phyloP scores from a whole-genome alignment of 169 alveolate genomes.

The Neospora caninum region DNA sequence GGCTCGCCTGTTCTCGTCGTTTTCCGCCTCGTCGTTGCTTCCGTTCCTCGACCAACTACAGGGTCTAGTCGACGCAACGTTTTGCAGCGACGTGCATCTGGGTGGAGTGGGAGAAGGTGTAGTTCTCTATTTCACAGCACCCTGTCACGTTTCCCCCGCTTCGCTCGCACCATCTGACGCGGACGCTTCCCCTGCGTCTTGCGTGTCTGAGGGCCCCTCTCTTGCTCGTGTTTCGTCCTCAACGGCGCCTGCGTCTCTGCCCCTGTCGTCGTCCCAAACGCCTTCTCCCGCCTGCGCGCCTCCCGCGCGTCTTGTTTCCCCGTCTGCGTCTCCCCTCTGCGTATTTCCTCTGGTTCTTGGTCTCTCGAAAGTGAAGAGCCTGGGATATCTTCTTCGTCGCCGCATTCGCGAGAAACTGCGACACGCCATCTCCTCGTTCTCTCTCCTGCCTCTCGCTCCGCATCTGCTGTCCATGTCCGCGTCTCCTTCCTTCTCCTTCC shows the following conservation, averaged over 20 bases:
- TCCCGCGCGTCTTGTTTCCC: too few species aligned
- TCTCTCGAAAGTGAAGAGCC: constrained; percentile 56
- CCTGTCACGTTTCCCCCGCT: background rate
- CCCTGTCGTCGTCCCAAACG: too few species aligned
- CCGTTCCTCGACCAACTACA: constrained; percentile 48
- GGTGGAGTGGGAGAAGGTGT: constrained; percentile 21
- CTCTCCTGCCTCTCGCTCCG: constrained; percentile 28
- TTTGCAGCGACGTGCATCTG: background rate
- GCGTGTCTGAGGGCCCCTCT: background rate
- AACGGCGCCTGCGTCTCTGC: background rate
- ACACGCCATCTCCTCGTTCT: background rate
- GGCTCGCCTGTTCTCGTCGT: constrained; percentile 21
- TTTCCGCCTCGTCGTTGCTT: constrained; percentile 38
- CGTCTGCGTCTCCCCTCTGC: background rate
- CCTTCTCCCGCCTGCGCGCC: too few species aligned
- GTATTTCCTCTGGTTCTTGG: constrained; percentile 50
- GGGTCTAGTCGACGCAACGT: background rate
- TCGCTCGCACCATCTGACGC: background rate
- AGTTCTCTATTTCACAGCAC: constrained; percentile 3
- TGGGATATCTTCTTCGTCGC: constrained; percentile 38
- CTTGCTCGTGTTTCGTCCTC: background rate
- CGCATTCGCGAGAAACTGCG: constrained; percentile 51
- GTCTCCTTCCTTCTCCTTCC: background rate
- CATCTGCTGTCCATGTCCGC: background rate
- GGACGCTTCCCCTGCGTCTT: background rate